phyloP scores from a whole-genome alignment of 2,329 filamentous ascomycete genomes.

The Ceratocystis cacaofunesta region DNA sequence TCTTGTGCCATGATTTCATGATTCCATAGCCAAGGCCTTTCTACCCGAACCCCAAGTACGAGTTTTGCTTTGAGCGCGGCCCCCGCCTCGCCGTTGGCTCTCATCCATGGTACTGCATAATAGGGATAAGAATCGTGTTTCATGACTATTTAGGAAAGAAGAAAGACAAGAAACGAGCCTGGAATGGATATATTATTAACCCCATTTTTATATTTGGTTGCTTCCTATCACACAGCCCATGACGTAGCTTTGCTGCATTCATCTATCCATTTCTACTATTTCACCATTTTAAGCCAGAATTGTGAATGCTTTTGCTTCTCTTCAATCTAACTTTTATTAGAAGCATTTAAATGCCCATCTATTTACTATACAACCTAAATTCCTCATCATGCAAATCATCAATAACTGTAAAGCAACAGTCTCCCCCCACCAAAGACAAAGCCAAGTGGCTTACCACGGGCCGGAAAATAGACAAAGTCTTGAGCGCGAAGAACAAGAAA shows the following conservation, averaged over 20 bases:
- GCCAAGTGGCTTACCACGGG: background rate
- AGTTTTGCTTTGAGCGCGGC: background rate
- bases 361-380: constrained; percentile 7
- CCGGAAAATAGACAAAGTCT: background rate
- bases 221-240: background rate
- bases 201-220: background rate
- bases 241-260: background rate
- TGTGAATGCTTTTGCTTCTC: background rate
- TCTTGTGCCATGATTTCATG: background rate
- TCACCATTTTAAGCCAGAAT: background rate
- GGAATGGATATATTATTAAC: background rate
- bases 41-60: background rate
- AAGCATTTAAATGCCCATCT: background rate
- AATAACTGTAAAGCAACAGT: constrained; percentile 6
- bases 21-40: background rate
- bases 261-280: background rate
- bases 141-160: background rate
- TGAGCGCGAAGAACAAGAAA: background rate
- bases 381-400: constrained; percentile 10
- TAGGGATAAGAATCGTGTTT: constrained; percentile 1
- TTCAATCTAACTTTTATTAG: constrained; percentile 5
- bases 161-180: background rate
- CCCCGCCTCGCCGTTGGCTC: background rate
- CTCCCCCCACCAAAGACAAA: background rate
- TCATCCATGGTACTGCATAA: background rate